Evolutionary conservation across 2,329 filamentous ascomycete genomes (phyloP).

Genomic region (Epichloe gansuensis): DNA sequence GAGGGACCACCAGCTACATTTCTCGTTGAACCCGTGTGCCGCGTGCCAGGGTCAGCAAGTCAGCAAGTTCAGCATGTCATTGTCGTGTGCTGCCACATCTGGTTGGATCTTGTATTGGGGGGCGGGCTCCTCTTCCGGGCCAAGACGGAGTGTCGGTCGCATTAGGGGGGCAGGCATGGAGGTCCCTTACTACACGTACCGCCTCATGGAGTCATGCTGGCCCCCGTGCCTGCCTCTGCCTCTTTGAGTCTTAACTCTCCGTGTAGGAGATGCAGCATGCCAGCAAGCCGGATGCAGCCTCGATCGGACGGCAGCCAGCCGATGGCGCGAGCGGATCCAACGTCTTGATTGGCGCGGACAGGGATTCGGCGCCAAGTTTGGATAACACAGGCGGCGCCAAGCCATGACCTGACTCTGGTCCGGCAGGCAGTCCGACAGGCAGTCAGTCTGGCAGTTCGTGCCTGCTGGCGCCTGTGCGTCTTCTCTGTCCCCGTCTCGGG

Average conservation of each 20-base stretch:
- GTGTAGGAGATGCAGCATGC: not conserved
- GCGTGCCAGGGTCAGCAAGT: conserved; percentile 1
- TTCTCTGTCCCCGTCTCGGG: too few relatives aligned
- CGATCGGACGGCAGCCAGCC: conserved; percentile 5
- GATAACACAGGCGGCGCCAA: not conserved
- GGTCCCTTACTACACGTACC: not conserved
- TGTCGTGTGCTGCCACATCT: not conserved
- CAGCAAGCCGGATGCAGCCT: not conserved
- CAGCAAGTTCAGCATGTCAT: not conserved
- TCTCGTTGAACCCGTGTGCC: not conserved
- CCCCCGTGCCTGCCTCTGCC: not conserved
- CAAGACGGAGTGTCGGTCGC: not conserved
- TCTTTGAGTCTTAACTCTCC: not conserved
- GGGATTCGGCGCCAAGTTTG: conserved; percentile 4
- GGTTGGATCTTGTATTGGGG: not conserved
- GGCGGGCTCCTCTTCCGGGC: not conserved
- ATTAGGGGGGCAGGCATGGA: not conserved
- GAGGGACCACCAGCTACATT: not conserved
- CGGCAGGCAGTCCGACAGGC: too few relatives aligned
- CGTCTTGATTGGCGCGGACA: conserved; percentile 2
- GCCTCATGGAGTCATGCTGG: conserved; percentile 2
- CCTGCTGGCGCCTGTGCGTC: not conserved
- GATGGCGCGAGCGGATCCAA: conserved; percentile 1
- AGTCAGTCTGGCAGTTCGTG: too few relatives aligned
- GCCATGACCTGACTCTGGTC: not conserved